These are phyloP conservation scores for Lasiodiplodia citricola DNA, from an alignment of 2,329 filamentous ascomycete genomes.

Conservation along the genomic window DNA sequence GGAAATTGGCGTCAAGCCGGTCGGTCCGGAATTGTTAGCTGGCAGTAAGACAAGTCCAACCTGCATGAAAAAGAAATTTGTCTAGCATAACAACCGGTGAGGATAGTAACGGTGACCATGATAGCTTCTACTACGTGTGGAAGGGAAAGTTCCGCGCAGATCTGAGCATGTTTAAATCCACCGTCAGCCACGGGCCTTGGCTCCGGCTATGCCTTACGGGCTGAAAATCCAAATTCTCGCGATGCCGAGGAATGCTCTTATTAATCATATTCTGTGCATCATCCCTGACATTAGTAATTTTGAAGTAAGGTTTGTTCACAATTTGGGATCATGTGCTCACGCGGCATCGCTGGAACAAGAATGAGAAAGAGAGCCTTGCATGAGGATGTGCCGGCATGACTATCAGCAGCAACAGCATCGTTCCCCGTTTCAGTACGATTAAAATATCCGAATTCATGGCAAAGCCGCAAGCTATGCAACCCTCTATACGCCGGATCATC, in stretches of 20 bases:
- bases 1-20: not conserved
- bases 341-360: not conserved
- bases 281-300: not conserved
- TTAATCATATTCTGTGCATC: not conserved
- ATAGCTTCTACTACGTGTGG: not conserved
- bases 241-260: not conserved
- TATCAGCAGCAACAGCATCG: not conserved
- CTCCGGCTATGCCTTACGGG: not conserved
- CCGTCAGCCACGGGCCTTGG: not conserved
- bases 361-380: not conserved
- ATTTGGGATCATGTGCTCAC: not conserved
- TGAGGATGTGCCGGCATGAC: not conserved
- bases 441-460: constrained; percentile 10
- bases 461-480: constrained; percentile 19
- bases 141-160: not conserved
- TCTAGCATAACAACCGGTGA: not conserved
- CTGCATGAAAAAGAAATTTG: not conserved
- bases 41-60: not conserved
- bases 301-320: not conserved
- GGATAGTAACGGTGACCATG: not conserved
- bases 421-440: not conserved
- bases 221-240: not conserved
- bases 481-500: constrained; percentile 9
- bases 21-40: not conserved
- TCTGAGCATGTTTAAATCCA: not conserved